Evolutionary conservation across 306 rosid genomes (phyloP).

Genomic region (Lathyrus sativus): DNA sequence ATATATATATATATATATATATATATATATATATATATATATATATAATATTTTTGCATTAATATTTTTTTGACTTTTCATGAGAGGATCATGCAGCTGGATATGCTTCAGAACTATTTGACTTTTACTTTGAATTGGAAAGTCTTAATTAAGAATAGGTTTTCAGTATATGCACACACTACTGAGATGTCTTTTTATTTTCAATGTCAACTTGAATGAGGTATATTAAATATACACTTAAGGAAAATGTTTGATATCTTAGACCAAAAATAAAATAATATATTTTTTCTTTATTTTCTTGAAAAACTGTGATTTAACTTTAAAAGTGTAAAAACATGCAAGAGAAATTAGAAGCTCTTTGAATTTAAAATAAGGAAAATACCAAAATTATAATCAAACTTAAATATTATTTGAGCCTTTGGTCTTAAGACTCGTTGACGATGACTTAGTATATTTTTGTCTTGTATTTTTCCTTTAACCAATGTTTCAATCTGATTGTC

Average conservation of each 20-base stretch:
- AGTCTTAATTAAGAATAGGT: background rate
- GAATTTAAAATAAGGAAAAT: too few relatives aligned
- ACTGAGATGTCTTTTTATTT: background rate
- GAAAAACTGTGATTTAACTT: too few relatives aligned
- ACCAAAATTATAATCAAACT: too few relatives aligned
- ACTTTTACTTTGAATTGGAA: conserved; percentile 6
- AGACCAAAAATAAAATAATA: too few relatives aligned
- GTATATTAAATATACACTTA: conserved; percentile 1
- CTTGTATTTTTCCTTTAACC: background rate
- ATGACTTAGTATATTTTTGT: conserved; percentile 9
- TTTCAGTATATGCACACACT: conserved; percentile 4
- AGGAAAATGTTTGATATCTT: background rate
- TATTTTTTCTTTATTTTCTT: too few relatives aligned
- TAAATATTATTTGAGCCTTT: too few relatives aligned
- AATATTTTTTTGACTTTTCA: too few relatives aligned
- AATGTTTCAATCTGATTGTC: background rate
- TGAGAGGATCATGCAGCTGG: conserved; percentile 16
- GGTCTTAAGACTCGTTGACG: conserved; percentile 20
- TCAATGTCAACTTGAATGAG: conserved; percentile 9
- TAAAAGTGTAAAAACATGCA: too few relatives aligned
- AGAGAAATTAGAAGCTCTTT: too few relatives aligned
- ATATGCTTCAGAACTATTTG: conserved; percentile 28
- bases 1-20: too few relatives aligned
- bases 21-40: too few relatives aligned
- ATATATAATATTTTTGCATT: too few relatives aligned